These are phyloP conservation scores for Citrus cavaleriei DNA, from an alignment of 345 rosid species.

Conservation along the genomic window DNA sequence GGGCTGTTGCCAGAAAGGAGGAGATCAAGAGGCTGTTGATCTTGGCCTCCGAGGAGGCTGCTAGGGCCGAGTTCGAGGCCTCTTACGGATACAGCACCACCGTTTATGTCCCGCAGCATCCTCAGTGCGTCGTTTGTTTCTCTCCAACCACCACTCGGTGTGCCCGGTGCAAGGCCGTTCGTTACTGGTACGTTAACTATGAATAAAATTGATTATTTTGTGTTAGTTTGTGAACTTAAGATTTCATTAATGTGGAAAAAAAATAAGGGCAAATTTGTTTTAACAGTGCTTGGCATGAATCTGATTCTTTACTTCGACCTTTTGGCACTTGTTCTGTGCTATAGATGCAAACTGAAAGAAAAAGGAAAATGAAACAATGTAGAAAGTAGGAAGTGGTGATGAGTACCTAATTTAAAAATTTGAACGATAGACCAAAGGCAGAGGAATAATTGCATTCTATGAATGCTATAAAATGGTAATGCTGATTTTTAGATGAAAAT, in stretches of 20 bases:
- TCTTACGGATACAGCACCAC: constrained; percentile 37
- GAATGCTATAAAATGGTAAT: not conserved
- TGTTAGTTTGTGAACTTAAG: not conserved
- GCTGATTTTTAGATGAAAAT: not conserved
- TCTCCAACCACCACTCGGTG: constrained; percentile 76
- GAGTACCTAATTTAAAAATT: not conserved
- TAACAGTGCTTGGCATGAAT: not conserved
- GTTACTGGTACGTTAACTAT: constrained; percentile 71
- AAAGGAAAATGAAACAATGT: not conserved
- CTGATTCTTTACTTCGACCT: constrained; percentile 7
- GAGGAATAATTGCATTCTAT: not conserved
- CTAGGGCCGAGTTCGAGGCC: constrained; percentile 83
- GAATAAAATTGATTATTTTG: not conserved
- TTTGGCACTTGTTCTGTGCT: constrained; percentile 2
- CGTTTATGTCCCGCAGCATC: constrained; percentile 29
- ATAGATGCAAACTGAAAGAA: not conserved
- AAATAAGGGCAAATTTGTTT: not conserved
- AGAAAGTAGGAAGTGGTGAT: not conserved
- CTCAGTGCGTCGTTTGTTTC: constrained; percentile 76
- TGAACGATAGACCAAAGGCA: not conserved
- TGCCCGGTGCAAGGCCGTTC: constrained; percentile 77
- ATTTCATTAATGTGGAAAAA: not conserved
- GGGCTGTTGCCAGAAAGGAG: constrained; percentile 48
- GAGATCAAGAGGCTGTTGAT: constrained; percentile 76
- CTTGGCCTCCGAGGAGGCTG: constrained; percentile 80